These are phyloP conservation scores for Gnaphalium uliginosum DNA, from an alignment of 129 eudicot species.

Conservation along the genomic window DNA sequence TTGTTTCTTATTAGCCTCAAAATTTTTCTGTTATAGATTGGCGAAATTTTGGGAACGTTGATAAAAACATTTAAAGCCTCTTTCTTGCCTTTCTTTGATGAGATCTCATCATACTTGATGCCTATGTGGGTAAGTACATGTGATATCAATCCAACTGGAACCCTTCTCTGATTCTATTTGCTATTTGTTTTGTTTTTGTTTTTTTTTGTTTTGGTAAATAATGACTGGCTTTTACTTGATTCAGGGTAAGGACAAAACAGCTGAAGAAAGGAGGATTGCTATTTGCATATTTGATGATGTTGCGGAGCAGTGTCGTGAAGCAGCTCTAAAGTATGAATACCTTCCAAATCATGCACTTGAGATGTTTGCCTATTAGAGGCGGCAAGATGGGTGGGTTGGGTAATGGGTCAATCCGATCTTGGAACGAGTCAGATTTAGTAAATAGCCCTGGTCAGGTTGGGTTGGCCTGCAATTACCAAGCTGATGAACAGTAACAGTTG, in stretches of 20 bases:
- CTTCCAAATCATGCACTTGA: background rate
- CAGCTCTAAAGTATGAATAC: constrained; percentile 75
- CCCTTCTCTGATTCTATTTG: background rate
- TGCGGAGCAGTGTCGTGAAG: constrained; percentile 98
- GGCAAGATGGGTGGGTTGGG: background rate
- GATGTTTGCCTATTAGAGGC: background rate
- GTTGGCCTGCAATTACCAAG: no score
- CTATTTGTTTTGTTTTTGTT: background rate
- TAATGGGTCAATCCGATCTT: background rate
- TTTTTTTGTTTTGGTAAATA: background rate
- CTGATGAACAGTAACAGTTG: background rate
- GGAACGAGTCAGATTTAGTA: background rate
- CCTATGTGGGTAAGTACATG: constrained; percentile 97
- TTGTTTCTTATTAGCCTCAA: background rate
- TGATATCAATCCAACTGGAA: constrained; percentile 8
- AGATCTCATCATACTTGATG: constrained; percentile 81
- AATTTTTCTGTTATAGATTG: constrained; percentile 51
- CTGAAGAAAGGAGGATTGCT: constrained; percentile 98
- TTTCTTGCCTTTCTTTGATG: constrained; percentile 98
- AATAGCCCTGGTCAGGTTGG: no score
- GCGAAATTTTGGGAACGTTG: constrained; percentile 93
- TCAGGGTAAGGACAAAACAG: constrained; percentile 95
- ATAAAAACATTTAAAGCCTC: constrained; percentile 92
- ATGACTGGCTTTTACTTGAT: background rate
- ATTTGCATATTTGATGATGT: constrained; percentile 99